Conservation (phyloP, 495 filamentous ascomycete species). For the Tuber borchii region DNA sequence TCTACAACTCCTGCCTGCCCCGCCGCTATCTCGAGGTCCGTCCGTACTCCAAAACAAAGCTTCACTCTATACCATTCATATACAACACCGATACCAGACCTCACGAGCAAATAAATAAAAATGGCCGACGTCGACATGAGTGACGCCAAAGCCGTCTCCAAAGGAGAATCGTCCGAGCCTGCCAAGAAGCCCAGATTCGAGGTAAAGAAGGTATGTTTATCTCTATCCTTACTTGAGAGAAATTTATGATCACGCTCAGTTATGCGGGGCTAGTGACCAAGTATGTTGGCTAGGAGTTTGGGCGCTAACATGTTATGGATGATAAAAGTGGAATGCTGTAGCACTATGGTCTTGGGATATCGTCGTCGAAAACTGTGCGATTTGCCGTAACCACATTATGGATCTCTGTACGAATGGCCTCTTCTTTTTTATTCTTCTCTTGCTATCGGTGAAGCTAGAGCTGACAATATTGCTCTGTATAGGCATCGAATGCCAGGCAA, state of each 20-base stretch:
- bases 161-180: slow-evolving; percentile 46
- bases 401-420: slow-evolving; percentile 69
- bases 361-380: slow-evolving; percentile 98
- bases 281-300: background rate
- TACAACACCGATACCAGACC: background rate
- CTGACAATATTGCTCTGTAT: slow-evolving; percentile 24
- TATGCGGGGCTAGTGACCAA: background rate
- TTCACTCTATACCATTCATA: background rate
- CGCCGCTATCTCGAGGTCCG: background rate
- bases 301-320: slow-evolving; percentile 15
- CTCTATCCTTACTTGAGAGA: background rate
- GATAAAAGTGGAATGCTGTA: slow-evolving; percentile 91
- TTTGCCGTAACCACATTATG: slow-evolving; percentile 99
- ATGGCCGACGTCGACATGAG: slow-evolving; percentile 99
- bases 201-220: slow-evolving; percentile 78
- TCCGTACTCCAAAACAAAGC: background rate
- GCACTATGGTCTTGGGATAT: slow-evolving; percentile 99
- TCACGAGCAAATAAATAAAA: slow-evolving; percentile 26
- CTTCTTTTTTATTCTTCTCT: background rate
- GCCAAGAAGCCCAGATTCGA: slow-evolving; percentile 92
- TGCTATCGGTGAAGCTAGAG: background rate
- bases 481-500: slow-evolving; percentile 99
- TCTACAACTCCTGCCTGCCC: background rate
- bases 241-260: background rate
- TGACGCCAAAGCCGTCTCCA: slow-evolving; percentile 51